These are phyloP conservation scores for Talaromyces amestolkiae DNA, from an alignment of 2,329 filamentous ascomycete species.

Conservation along the genomic window DNA sequence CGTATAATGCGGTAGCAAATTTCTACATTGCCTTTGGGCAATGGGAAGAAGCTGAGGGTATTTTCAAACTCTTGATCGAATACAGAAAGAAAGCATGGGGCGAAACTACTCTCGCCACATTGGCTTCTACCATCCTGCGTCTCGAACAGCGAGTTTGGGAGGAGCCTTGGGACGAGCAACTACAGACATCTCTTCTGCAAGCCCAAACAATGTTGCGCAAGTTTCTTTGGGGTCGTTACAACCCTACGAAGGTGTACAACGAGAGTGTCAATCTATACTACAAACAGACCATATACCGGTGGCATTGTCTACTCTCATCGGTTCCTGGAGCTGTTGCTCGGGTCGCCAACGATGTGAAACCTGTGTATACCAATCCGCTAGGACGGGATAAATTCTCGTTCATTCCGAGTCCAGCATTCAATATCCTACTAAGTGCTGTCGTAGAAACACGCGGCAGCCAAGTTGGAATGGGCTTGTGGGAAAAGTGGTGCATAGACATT, in stretches of 20 bases:
- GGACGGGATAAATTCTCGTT: conserved; percentile 25
- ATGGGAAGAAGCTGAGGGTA: conserved; percentile 34
- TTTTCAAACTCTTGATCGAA: conserved; percentile 36
- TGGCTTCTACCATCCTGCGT: conserved; percentile 42
- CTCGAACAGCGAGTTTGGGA: conserved; percentile 30
- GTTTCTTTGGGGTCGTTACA: conserved; percentile 37
- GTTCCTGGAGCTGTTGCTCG: conserved; percentile 34
- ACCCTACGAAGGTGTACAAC: conserved; percentile 22
- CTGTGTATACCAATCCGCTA: conserved; percentile 20
- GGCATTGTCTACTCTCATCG: conserved; percentile 32
- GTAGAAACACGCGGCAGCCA: conserved; percentile 49
- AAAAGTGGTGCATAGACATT: conserved; percentile 46
- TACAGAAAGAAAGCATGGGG: conserved; percentile 37
- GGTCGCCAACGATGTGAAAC: conserved; percentile 25
- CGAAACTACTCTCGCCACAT: conserved; percentile 35
- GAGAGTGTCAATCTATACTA: conserved; percentile 26
- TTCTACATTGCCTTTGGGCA: conserved; percentile 33
- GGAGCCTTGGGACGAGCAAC: conserved; percentile 20
- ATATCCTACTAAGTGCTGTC: conserved; percentile 54
- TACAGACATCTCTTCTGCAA: conserved; percentile 24
- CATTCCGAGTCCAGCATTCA: conserved; percentile 47
- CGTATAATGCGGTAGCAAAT: conserved; percentile 37
- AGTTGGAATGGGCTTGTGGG: conserved; percentile 49
- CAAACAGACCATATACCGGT: conserved; percentile 28
- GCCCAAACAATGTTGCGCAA: conserved; percentile 35